A percentile compares a stretch with the other conserved stretches of the same genome.
Evolutionary conservation across 2,329 filamentous ascomycete species (phyloP).

Genomic region (Botrytis paeoniae): DNA sequence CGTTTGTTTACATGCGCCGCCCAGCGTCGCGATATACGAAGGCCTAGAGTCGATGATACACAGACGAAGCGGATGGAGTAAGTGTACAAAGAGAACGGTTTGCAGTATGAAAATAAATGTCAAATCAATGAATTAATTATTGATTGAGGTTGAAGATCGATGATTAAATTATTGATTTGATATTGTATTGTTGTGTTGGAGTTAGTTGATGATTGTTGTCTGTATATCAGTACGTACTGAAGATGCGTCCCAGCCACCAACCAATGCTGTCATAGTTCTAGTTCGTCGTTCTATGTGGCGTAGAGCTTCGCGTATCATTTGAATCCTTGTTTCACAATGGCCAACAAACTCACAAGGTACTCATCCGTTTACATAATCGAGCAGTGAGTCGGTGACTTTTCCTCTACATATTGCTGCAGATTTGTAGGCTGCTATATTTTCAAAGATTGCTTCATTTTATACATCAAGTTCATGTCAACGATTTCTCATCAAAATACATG

Average conservation of each 20-base stretch:
- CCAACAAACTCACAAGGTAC: not conserved
- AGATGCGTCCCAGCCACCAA: conserved; percentile 2
- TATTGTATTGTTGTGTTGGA: not conserved
- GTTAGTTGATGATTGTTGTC: not conserved
- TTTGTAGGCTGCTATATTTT: not conserved
- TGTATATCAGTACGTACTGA: not conserved
- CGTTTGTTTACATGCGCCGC: conserved; percentile 19
- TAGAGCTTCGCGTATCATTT: not conserved
- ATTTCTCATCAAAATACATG: not conserved
- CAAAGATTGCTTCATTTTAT: not conserved
- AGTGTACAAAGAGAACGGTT: not conserved
- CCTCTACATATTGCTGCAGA: not conserved
- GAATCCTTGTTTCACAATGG: conserved; percentile 6
- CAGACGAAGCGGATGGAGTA: not conserved
- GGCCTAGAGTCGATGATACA: not conserved
- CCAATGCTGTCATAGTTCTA: conserved; percentile 12
- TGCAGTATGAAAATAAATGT: not conserved
- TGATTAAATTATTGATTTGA: not conserved
- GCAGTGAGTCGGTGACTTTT: not conserved
- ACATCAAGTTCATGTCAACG: not conserved
- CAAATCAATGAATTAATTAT: not conserved
- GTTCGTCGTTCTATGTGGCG: conserved; percentile 3
- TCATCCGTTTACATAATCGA: not conserved
- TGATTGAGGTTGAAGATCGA: not conserved
- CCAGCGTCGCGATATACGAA: conserved; percentile 21